Percentiles rank a stretch among this genome's conserved stretches.
These are phyloP conservation scores for Solanum chilense DNA, from an alignment of 257 asterid genomes.

Conservation along the genomic window DNA sequence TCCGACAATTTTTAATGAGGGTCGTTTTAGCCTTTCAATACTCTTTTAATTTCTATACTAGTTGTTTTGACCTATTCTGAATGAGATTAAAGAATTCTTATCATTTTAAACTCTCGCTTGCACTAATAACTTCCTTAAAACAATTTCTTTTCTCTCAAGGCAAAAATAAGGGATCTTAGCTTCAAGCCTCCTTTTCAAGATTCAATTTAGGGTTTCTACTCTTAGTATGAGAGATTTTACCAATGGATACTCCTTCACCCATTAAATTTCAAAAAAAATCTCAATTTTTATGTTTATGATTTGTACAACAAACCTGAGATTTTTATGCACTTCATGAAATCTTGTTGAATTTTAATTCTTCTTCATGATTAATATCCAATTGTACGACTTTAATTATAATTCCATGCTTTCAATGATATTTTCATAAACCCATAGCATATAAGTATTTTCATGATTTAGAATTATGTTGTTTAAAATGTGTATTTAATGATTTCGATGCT, in stretches of 20 bases:
- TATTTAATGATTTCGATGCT: neutral
- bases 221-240: no score
- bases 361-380: neutral
- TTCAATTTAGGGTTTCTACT: neutral
- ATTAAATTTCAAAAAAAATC: no score
- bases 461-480: neutral
- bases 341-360: no score
- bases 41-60: neutral
- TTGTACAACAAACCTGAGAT: no score
- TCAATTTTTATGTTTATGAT: neutral
- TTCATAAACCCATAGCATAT: neutral
- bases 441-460: neutral
- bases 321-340: neutral
- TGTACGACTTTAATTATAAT: no score
- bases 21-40: neutral
- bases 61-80: neutral
- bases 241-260: neutral
- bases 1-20: neutral
- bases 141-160: neutral
- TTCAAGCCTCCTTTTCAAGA: neutral
- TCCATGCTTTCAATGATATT: neutral
- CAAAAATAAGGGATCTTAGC: neutral
- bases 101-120: neutral
- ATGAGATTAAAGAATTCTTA: neutral
- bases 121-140: neutral